Base-by-base conservation (phyloP, 441 rosid genomes). In the Manihot esculenta region DNA sequence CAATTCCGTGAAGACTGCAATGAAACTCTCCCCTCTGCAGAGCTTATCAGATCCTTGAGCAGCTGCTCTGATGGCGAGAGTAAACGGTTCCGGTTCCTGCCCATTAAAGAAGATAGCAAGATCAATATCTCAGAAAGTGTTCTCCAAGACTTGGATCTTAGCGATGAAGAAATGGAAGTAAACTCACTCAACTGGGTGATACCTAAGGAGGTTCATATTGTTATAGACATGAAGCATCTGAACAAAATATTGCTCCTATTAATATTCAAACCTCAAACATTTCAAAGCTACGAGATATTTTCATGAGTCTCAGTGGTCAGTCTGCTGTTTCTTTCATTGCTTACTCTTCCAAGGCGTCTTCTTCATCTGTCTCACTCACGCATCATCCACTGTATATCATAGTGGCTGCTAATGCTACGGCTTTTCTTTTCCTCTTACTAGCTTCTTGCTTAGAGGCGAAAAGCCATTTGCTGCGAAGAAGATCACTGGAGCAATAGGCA, bases 351-450 rank as follows among this genome's bases (percentile, higher is more conserved):
- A 35, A 2, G 45, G 45, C 12, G 12, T 42, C 45, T 7, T 42
- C 45, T n/a, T n/a, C n/a, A 10, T 42, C 45, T 42, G 45, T 11
- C 45, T 42, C 45, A 10, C 45, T 7, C 9, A 3, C 45, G 17
- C 64, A 12, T 44, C 45, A n/a, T n/a, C n/a, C 6, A 18, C 64
- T 30, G 12, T 9, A 61, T 21, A 15, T 61, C 3, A 10, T 61
- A 4, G 49, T 61, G 65, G 49, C 27, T 4, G 65, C 23, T n/a
- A 61, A 61, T 2, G 48, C 48, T 13, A 5, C 11, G 48, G 47
- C 65, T 38, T 61, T 61, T 61, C 61, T 61, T 44, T 20, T 61
- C 23, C 49, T 61, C 17, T 41, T 61, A 20, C 9, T 20, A 61
- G 65, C 48, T 38, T 41, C 48, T n/a, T 24, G 48, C 17, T 61